These are phyloP conservation scores for Colletotrichum filicis DNA, from an alignment of 2,329 filamentous ascomycete genomes.

Conservation along the genomic window DNA sequence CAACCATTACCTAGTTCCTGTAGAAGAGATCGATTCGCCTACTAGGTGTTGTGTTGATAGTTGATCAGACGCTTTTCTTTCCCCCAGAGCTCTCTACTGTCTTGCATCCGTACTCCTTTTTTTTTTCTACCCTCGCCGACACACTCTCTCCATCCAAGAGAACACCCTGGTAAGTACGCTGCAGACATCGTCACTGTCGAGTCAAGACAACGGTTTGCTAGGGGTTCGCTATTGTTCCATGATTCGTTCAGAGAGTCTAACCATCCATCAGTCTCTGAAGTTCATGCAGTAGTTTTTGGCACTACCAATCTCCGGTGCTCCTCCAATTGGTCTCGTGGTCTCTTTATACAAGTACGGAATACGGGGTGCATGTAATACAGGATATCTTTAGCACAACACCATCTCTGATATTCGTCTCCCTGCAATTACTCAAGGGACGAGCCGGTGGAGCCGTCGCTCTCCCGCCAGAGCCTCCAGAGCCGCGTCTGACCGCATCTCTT, in stretches of 20 bases:
- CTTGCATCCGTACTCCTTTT: too few species aligned
- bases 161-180: background rate
- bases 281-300: background rate
- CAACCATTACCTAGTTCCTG: too few species aligned
- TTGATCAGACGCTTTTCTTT: too few species aligned
- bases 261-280: background rate
- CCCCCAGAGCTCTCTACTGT: too few species aligned
- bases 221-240: background rate
- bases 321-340: background rate
- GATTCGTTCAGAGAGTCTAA: background rate
- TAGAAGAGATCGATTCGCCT: too few species aligned
- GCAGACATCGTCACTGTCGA: background rate
- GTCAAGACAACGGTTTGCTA: background rate
- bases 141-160: background rate
- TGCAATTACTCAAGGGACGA: constrained; percentile 1
- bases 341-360: background rate
- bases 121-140: too few species aligned
- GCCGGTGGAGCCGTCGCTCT: constrained; percentile 18
- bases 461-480: constrained; percentile 10
- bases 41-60: too few species aligned
- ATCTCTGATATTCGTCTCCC: background rate
- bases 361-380: background rate
- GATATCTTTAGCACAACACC: background rate
- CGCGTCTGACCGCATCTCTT: background rate
- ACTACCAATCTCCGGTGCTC: background rate